Evolutionary conservation across 306 rosid species (phyloP), one percentile per base, ranked within the genome.

Genomic region (Hippophae rhamnoides): DNA sequence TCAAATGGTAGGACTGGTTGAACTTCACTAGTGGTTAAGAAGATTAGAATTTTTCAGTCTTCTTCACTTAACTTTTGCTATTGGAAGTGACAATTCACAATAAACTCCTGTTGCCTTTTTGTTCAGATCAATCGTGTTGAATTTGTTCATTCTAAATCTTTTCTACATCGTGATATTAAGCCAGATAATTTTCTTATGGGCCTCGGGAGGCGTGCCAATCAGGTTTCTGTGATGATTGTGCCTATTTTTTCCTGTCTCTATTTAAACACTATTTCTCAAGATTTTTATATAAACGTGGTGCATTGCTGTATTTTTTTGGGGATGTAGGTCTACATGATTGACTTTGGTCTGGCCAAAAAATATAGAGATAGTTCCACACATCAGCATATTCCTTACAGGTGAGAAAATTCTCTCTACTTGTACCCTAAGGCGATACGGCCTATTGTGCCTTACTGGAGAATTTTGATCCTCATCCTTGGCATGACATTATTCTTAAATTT

Each of bases 161-260:
- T 90, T 81, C 89, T 90, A 10, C 97, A 90, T 62, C 90, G 97
- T 10, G 97, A 90, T 81, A 90, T 90, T 64, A 90, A 90, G 79
- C 97, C 97, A 0, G 97, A 90, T 74, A 90, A 90, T 62, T 90
- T 87, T 79, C 89, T 90, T 52, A 90, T 90, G 97, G 97, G 97
- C 60, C 79, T 90, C 53, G 97, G 97, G 70, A 81, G 95, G 81
- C 95, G 95, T 66, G 97, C 97, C 2, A 90, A 90, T 71, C 95
- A 86, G 94, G 97, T 90, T 31, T 13, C 18, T 57, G 6, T 50
- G 71, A 6, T 41, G 8, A 23, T 43, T 59, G 8, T 14, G 42
- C 45, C 1, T n/a, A 9, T 13, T 6, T 14, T 10, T 23, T 62
- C 26, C 56, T 54, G 54, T 10, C 1, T 68, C 27, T 53, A 43